phyloP scores from a whole-genome alignment of 108 stramenopile species.

The Aurantiochytrium sp. region DNA sequence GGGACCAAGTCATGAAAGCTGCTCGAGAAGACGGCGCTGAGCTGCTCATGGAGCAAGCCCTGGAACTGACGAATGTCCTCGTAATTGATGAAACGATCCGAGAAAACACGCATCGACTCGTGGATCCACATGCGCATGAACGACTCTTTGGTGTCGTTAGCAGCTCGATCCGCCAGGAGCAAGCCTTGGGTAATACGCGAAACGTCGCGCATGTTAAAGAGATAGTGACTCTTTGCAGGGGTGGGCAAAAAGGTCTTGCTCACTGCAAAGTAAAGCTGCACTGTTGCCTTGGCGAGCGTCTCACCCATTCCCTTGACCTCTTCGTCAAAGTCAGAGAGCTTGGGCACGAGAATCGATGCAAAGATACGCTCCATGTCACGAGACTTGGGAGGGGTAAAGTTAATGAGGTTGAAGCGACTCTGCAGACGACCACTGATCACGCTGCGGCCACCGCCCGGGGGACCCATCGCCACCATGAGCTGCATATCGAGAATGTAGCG shows the following conservation, averaged over 20 bases:
- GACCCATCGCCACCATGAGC: constrained; percentile 57
- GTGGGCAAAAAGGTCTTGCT: constrained; percentile 50
- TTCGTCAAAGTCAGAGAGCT: constrained; percentile 45
- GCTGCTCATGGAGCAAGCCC: constrained; percentile 26
- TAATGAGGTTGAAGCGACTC: constrained; percentile 47
- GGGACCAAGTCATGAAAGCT: constrained; percentile 30
- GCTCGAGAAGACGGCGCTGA: constrained; percentile 31
- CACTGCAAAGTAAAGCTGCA: constrained; percentile 39
- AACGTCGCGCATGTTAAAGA: constrained; percentile 58
- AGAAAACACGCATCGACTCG: constrained; percentile 56
- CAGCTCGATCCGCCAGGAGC: constrained; percentile 25
- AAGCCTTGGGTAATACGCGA: constrained; percentile 53
- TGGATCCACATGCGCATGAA: constrained; percentile 52
- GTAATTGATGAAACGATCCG: constrained; percentile 43
- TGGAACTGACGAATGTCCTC: constrained; percentile 39
- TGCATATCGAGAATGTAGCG: constrained; percentile 53
- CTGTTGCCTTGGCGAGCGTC: constrained; percentile 38
- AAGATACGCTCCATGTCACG: constrained; percentile 51
- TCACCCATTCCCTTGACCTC: constrained; percentile 48
- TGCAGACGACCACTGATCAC: constrained; percentile 49
- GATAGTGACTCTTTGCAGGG: constrained; percentile 51
- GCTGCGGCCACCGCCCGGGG: constrained; percentile 53
- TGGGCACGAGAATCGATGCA: constrained; percentile 45
- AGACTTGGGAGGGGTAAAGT: constrained; percentile 43
- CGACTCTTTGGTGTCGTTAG: constrained; percentile 33